phyloP scores from a whole-genome alignment of 805 yeast species.

The Myxozyma vanderwaltii region DNA sequence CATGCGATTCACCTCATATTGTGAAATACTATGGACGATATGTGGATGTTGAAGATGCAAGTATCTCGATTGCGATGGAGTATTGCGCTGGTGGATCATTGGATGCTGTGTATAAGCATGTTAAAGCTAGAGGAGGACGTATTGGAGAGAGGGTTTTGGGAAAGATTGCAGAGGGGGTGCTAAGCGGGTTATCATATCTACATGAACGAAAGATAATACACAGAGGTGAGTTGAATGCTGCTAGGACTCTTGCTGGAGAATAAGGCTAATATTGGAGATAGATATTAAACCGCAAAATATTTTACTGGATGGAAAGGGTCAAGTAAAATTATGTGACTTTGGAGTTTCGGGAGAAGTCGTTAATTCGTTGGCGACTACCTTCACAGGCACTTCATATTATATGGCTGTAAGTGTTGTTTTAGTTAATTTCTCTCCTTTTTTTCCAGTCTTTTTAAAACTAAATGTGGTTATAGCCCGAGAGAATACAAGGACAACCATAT shows the following conservation, averaged over 20 bases:
- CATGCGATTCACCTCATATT: constrained; percentile 79
- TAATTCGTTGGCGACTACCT: constrained; percentile 91
- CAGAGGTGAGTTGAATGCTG: no score
- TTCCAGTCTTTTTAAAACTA: no score
- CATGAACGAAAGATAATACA: constrained; percentile 89
- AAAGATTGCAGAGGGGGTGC: constrained; percentile 81
- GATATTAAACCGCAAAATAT: constrained; percentile 94
- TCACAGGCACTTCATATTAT: constrained; percentile 95
- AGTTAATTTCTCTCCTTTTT: background rate
- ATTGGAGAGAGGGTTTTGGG: constrained; percentile 93
- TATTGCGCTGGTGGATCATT: constrained; percentile 92
- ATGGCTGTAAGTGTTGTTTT: constrained; percentile 62
- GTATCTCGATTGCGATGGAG: constrained; percentile 95
- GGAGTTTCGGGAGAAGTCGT: constrained; percentile 91
- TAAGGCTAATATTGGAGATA: no score
- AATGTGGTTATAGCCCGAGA: constrained; percentile 80
- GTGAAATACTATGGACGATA: constrained; percentile 94
- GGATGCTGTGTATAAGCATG: constrained; percentile 85
- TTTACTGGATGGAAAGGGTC: constrained; percentile 70
- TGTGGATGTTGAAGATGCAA: constrained; percentile 69
- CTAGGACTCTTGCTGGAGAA: no score
- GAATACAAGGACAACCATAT: constrained; percentile 93
- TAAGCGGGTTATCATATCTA: constrained; percentile 81
- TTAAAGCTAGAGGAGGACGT: constrained; percentile 73
- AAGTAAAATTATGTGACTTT: constrained; percentile 91